phyloP scores from a whole-genome alignment of 768 basidiomycete species.

The Mrakia gelida region DNA sequence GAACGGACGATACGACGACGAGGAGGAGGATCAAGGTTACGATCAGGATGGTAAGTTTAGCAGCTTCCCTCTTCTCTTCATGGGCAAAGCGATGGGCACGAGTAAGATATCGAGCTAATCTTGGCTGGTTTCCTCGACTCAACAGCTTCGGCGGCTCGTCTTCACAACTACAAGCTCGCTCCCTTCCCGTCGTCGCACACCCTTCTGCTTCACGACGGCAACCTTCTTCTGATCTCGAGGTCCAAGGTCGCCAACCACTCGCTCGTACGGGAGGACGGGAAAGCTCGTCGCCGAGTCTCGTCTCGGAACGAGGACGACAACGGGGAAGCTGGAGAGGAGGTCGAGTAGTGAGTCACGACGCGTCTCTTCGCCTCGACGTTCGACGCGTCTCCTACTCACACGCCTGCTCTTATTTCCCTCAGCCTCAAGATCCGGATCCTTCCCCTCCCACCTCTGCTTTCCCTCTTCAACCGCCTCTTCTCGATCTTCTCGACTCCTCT shows the following conservation, averaged over 20 bases:
- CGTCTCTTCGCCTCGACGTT: too few species aligned
- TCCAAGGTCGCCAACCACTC: conserved; percentile 5
- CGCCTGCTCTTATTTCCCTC: too few species aligned
- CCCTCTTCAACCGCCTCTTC: neutral
- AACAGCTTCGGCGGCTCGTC: neutral
- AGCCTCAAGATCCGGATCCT: conserved; percentile 24
- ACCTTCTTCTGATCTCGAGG: conserved; percentile 18
- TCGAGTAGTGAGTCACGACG: conserved; percentile 15
- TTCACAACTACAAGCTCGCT: conserved; percentile 10
- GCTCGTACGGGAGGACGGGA: neutral
- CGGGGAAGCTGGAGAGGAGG: neutral
- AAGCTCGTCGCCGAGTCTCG: neutral
- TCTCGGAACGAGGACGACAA: neutral
- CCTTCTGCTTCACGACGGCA: conserved; percentile 3
- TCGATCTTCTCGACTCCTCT: neutral
- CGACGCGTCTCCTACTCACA: neutral
- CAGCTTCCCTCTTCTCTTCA: neutral
- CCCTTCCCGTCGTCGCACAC: neutral
- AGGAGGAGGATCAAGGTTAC: neutral
- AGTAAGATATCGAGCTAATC: neutral
- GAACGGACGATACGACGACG: neutral
- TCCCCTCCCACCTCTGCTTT: neutral
- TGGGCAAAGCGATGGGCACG: too few species aligned
- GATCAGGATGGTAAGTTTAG: neutral
- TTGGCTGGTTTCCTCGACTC: neutral